Evolutionary conservation across 306 rosid genomes (phyloP).

Genomic region (Rubus parviflorus): DNA sequence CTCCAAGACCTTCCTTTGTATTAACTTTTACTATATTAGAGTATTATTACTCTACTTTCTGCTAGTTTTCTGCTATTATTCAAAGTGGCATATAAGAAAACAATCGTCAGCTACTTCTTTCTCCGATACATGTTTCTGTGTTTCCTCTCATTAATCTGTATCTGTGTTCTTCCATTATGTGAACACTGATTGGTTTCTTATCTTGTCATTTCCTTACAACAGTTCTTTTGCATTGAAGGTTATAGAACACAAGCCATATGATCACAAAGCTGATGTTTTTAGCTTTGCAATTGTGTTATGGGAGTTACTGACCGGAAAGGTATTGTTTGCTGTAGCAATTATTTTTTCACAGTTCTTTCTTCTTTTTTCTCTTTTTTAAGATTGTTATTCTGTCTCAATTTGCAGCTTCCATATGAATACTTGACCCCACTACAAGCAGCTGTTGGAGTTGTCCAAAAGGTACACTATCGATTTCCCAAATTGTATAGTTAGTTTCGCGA

Average conservation of each 20-base stretch:
- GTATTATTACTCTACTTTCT: neutral
- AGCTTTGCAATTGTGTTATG: constrained; percentile 92
- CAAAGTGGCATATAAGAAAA: neutral
- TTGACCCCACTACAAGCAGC: constrained; percentile 98
- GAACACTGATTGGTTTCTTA: constrained; percentile 17
- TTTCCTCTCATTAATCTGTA: neutral
- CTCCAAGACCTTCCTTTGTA: neutral
- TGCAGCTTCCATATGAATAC: constrained; percentile 91
- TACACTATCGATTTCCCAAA: constrained; percentile 26
- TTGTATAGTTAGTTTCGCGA: constrained; percentile 16
- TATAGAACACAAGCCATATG: constrained; percentile 94
- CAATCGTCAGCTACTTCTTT: neutral
- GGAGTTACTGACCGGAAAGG: constrained; percentile 97
- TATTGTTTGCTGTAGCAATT: constrained; percentile 31
- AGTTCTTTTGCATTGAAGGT: constrained; percentile 83
- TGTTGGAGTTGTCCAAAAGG: constrained; percentile 95
- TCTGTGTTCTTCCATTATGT: neutral
- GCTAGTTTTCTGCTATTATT: neutral
- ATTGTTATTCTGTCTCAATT: constrained; percentile 24
- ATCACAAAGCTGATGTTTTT: constrained; percentile 98
- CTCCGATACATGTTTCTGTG: neutral
- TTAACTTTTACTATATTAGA: neutral
- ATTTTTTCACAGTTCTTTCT: neutral
- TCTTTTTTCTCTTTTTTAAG: neutral
- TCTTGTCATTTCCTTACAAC: constrained; percentile 51